Conservation (phyloP, 2,329 filamentous ascomycete genomes). For the Pestalotiopsis sp. region DNA sequence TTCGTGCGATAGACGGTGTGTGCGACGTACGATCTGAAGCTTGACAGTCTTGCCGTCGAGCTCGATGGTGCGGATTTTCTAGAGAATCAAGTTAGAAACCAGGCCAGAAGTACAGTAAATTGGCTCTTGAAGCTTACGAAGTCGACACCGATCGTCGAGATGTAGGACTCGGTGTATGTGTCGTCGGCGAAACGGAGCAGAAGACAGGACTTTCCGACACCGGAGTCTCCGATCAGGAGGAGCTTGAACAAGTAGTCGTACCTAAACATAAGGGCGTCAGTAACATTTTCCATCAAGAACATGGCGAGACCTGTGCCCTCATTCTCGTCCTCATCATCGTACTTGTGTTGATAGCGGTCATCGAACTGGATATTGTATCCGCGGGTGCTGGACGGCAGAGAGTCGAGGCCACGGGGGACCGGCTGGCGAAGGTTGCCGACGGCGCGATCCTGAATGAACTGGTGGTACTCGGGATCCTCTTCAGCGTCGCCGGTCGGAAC, state of each 20-base stretch:
- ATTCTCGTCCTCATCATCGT: neutral
- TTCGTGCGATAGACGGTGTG: neutral
- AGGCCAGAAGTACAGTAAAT: neutral
- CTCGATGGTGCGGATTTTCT: slow-evolving; percentile 99
- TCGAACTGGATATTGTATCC: neutral
- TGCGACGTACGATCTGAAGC: slow-evolving; percentile 85
- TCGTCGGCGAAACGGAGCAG: slow-evolving; percentile 97
- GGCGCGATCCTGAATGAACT: neutral
- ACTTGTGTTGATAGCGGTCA: neutral
- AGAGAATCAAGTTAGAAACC: slow-evolving; percentile 31
- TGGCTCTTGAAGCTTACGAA: slow-evolving; percentile 70
- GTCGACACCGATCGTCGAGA: slow-evolving; percentile 99
- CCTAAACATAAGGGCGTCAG: slow-evolving; percentile 54
- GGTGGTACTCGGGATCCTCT: neutral
- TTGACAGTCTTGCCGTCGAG: slow-evolving; percentile 99
- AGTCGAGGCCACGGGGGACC: neutral
- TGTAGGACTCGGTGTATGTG: slow-evolving; percentile 99
- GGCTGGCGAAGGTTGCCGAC: neutral
- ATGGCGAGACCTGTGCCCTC: neutral
- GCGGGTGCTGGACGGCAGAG: neutral
- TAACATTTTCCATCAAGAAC: neutral
- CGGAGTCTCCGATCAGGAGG: slow-evolving; percentile 99
- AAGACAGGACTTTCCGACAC: slow-evolving; percentile 99
- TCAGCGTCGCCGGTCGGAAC: neutral
- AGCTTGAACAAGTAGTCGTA: slow-evolving; percentile 99